Percentiles rank a stretch among this genome's conserved stretches.
Conservation (phyloP, 441 rosid genomes). For the Flueggea neowawraea region DNA sequence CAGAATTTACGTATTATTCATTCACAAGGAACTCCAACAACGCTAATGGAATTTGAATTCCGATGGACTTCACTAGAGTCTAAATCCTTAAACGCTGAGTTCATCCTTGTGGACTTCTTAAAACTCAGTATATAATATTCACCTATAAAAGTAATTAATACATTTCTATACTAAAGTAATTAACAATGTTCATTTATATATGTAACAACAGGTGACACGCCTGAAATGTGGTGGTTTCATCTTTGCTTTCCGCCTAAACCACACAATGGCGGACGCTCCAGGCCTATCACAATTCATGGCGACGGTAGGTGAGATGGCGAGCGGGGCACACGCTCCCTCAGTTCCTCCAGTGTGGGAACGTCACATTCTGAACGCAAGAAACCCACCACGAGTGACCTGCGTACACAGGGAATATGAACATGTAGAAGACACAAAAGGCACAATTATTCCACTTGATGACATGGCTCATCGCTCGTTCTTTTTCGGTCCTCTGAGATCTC, state of each 20-base stretch:
- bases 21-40: too few relatives aligned
- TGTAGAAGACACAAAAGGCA: slow-evolving; percentile 10
- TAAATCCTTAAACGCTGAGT: too few relatives aligned
- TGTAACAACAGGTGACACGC: slow-evolving; percentile 33
- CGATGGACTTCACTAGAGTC: too few relatives aligned
- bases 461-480: slow-evolving; percentile 39
- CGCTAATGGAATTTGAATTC: too few relatives aligned
- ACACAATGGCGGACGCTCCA: slow-evolving; percentile 35
- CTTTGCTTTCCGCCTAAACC: slow-evolving; percentile 38
- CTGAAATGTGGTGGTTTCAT: slow-evolving; percentile 48
- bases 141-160: too few relatives aligned
- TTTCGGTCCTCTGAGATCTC: slow-evolving; percentile 31
- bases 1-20: too few relatives aligned
- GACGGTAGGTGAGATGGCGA: slow-evolving; percentile 34
- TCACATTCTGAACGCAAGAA: slow-evolving; percentile 26
- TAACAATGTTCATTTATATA: too few relatives aligned
- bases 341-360: slow-evolving; percentile 41
- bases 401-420: slow-evolving; percentile 38
- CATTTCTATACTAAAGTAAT: too few relatives aligned
- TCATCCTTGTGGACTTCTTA: too few relatives aligned
- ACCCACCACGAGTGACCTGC: slow-evolving; percentile 29
- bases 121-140: too few relatives aligned
- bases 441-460: slow-evolving; percentile 16
- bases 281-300: slow-evolving; percentile 40
- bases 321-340: slow-evolving; percentile 27